Evolutionary conservation across 2,329 filamentous ascomycete genomes (phyloP), one percentile per base, ranked within the genome.

Genomic region (Coleophoma eucalyptorum): DNA sequence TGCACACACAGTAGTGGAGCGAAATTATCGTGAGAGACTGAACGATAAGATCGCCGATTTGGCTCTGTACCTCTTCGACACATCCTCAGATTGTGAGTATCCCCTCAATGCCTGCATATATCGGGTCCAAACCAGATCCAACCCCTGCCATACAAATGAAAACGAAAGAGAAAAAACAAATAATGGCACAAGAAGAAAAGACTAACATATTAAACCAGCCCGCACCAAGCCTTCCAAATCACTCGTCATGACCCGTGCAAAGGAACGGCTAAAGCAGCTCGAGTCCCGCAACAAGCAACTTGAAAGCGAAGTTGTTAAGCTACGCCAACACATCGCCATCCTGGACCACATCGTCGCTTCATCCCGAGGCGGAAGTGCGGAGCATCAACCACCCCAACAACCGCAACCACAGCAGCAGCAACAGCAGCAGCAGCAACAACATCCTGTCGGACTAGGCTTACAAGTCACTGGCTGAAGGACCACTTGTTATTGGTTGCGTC

Each of bases 21-120:
- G 56, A 34, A 60, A 61, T 42, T 61, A 61, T 47, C 52, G 58
- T 31, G 58, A 61, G 38, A 46, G 58, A 33, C 35, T 61, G 16
- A 61, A 61, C 37, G 56, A 58, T 34, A 59, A 61, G 43, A 61
- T 59, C 33, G 48, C 57, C 2, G 57, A 59, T 21, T 46, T 59
- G 18, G 55, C 54, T 2, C 19, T 52, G 15, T 59, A 59, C 51
- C 49, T 59, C 7, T 61, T 61, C n/a, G 55, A 59, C 32, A 56
- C 56, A 7, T 51, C 49, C 40, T 54, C 57, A 26, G 54, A 61
- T 46, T 53, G 58, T 61, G 52, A 44, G 55, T 46, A 26, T 26
- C 6, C 6, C 26, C 26, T 26, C 26, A 26, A 26, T 8, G 6
- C 10, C 26, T 26, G 26, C 3, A 26, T 26, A 5, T 8, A 5